A percentile compares a stretch with the other conserved stretches of the same genome.
Conservation (phyloP, 345 rosid species). For the Mercurialis annua region DNA sequence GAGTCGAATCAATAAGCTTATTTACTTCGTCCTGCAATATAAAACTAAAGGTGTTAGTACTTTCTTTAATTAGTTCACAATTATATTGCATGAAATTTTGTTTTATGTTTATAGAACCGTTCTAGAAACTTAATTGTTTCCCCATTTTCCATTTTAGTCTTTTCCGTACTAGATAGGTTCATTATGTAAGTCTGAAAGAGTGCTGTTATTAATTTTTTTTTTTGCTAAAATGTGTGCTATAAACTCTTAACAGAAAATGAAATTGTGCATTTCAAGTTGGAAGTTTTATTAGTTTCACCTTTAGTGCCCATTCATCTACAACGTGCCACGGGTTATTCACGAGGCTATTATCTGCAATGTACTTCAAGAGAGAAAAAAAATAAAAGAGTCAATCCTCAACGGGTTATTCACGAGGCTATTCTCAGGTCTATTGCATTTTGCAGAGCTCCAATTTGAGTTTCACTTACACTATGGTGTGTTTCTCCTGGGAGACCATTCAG, state of each 20-base stretch:
- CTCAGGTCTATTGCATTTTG: neutral
- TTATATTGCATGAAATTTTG: neutral
- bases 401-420: neutral
- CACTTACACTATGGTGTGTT: constrained; percentile 83
- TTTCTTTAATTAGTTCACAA: neutral
- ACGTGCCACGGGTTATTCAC: constrained; percentile 92
- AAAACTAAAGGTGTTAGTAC: neutral
- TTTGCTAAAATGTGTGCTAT: neutral
- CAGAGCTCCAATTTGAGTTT: constrained; percentile 12
- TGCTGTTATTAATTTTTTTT: neutral
- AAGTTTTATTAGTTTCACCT: constrained; percentile 42
- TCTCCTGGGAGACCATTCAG: constrained; percentile 87
- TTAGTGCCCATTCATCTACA: constrained; percentile 76
- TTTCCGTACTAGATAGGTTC: too few relatives aligned
- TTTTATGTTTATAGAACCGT: too few relatives aligned
- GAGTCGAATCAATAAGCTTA: constrained; percentile 54
- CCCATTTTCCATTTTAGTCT: too few relatives aligned
- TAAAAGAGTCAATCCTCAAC: constrained; percentile 14
- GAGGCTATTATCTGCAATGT: constrained; percentile 63
- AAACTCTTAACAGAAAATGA: too few relatives aligned
- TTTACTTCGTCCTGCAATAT: constrained; percentile 79
- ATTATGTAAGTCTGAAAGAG: too few relatives aligned
- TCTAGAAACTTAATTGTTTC: too few relatives aligned
- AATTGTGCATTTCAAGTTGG: too few relatives aligned
- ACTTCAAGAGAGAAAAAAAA: constrained; percentile 40